Base-by-base conservation (phyloP, 1,284 basidiomycete genomes). In the Pyrrhoderma noxium region DNA sequence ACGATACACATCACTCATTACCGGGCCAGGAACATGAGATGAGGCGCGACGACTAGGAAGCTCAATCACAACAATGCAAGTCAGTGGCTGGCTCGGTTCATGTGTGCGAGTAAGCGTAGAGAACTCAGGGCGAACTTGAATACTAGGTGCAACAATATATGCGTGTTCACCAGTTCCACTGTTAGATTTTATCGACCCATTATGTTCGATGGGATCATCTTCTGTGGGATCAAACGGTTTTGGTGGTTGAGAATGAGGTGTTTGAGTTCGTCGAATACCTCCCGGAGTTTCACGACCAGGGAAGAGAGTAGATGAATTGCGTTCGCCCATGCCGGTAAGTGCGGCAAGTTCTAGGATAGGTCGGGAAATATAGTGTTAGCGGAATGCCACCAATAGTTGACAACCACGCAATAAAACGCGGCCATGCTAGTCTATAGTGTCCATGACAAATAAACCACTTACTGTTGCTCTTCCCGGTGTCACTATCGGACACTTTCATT, bases 401-500 rank as follows among this genome's bases (percentile, higher is more conserved):
- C 7, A n/a, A 22, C 5, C 8, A 31, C 27, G 27, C 31, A 46
- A 18, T 16, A 35, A n/a, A 18, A 21, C 19, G 25, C 35, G 16
- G n/a, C 37, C 38, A 23, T 22, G 36, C 25, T 36, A 23, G 14
- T 41, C 23, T 47, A 22, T 16, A 27, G 21, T 21, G 34, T 27
- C 18, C 22, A 19, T 35, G 14, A 22, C 1, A 4, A 21, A 7
- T 38, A 48, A 38, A 45, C 41, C 23, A 80, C 89, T 69, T 63
- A 93, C 92, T 96, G 72, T 92, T 93, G 34, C 79, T 87, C 70
- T 88, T 91, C 53, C 80, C 79, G 18, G 77, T 75, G 59, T 86
- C 84, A 45, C 85, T 82, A 56, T 94, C 91, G 18, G 84, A 85
- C 11, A 98, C 77, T 61, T 91, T 91, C 90, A 98, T 98, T 8